phyloP scores from a whole-genome alignment of 352 stramenopile species.

The Pythium diclinum region DNA sequence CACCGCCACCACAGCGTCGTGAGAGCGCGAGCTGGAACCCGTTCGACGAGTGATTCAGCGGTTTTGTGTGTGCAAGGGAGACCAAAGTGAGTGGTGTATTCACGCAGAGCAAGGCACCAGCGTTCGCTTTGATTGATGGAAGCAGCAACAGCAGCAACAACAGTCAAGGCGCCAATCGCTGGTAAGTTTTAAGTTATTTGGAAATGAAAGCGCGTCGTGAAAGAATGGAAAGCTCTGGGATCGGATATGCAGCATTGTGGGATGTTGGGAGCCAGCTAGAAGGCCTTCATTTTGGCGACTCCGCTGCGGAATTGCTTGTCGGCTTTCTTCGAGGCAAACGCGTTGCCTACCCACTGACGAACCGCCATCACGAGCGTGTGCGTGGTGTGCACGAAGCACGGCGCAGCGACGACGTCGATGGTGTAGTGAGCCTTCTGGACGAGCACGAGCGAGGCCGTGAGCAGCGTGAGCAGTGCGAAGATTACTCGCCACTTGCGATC shows the following conservation, averaged over 20 bases:
- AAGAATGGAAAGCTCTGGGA: not conserved
- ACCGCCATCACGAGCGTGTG: conserved; percentile 24
- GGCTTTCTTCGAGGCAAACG: conserved; percentile 1
- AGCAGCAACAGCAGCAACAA: not conserved
- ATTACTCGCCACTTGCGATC: conserved; percentile 29
- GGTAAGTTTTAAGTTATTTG: conserved; percentile 17
- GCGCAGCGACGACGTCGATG: conserved; percentile 36
- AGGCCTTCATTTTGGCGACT: conserved; percentile 8
- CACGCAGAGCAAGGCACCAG: conserved; percentile 1
- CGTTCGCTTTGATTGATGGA: not conserved
- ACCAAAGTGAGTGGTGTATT: not conserved
- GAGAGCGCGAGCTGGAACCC: conserved; percentile 25
- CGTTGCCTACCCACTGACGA: conserved; percentile 3
- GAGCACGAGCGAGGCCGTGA: conserved; percentile 30
- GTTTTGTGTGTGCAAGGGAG: conserved; percentile 17
- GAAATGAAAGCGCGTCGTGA: conserved; percentile 11
- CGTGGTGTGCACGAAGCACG: conserved; percentile 36
- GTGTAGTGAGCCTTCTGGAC: conserved; percentile 39
- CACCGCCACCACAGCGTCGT: conserved; percentile 5
- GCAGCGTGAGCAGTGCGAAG: conserved; percentile 25
- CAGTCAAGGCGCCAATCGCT: not conserved
- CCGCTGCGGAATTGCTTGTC: conserved; percentile 7
- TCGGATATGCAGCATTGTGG: too few species aligned
- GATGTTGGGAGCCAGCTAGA: not conserved
- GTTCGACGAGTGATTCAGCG: conserved; percentile 16